Conservation (phyloP, 2,329 filamentous ascomycete species). For the Fusarium hostae region DNA sequence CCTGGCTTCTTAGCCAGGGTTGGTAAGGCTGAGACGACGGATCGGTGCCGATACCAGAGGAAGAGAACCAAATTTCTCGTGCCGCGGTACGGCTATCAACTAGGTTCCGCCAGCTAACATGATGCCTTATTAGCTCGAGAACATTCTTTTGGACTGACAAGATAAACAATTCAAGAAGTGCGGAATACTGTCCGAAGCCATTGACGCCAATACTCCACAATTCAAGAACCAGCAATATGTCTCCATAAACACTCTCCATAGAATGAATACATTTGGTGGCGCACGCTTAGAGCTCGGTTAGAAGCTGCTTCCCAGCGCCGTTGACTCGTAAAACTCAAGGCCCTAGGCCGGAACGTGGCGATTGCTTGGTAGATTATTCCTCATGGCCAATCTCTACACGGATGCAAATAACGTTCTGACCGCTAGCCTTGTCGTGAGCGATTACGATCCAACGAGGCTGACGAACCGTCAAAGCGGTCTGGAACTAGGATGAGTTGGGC, state of each 20-base stretch:
- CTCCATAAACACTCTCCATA: slow-evolving; percentile 5
- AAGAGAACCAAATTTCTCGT: slow-evolving; percentile 26
- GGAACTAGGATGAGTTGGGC: slow-evolving; percentile 26
- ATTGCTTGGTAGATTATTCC: slow-evolving; percentile 11
- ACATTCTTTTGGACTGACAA: background rate
- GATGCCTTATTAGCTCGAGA: slow-evolving; percentile 1
- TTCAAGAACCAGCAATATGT: slow-evolving; percentile 1
- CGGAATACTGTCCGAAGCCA: slow-evolving; percentile 4
- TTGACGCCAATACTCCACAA: background rate
- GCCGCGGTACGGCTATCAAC: slow-evolving; percentile 1
- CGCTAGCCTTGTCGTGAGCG: slow-evolving; percentile 24
- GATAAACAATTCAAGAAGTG: background rate
- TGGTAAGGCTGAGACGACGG: slow-evolving; percentile 45
- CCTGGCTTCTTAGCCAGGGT: slow-evolving; percentile 21
- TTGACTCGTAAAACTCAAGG: slow-evolving; percentile 16
- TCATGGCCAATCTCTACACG: background rate
- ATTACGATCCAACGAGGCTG: slow-evolving; percentile 23
- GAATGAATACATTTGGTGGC: slow-evolving; percentile 22
- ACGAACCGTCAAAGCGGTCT: slow-evolving; percentile 15
- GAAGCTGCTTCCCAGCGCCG: slow-evolving; percentile 6
- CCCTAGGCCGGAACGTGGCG: background rate
- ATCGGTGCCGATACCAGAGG: slow-evolving; percentile 27
- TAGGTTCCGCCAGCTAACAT: background rate
- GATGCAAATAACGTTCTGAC: background rate
- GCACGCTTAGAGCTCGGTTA: slow-evolving; percentile 18